A percentile compares a stretch with the other conserved stretches of the same genome.
Conservation (phyloP, 768 basidiomycete genomes). For the Boletus sp. region DNA sequence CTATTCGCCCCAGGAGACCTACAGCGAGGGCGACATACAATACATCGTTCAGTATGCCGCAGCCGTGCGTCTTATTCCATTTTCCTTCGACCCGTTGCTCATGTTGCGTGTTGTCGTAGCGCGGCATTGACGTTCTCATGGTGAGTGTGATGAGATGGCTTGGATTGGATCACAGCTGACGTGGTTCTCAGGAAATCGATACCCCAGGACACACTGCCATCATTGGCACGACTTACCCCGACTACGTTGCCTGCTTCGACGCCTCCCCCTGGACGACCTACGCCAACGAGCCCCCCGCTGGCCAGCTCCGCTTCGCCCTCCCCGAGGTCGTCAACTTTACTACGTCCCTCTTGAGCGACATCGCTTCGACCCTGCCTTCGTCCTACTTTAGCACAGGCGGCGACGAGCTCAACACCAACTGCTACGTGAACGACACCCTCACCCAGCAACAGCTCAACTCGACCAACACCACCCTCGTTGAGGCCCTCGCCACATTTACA, state of each 20-base stretch:
- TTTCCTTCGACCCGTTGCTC: not conserved
- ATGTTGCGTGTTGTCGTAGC: constrained; percentile 34
- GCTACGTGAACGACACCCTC: constrained; percentile 60
- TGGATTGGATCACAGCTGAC: not conserved
- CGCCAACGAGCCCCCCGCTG: constrained; percentile 76
- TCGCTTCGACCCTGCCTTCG: constrained; percentile 53
- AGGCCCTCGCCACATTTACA: constrained; percentile 66
- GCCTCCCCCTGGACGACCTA: constrained; percentile 57
- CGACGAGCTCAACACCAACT: constrained; percentile 71
- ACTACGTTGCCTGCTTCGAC: constrained; percentile 66
- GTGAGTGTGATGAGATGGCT: constrained; percentile 23
- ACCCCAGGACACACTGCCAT: constrained; percentile 78
- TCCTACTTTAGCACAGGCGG: constrained; percentile 79
- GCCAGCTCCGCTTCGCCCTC: constrained; percentile 75
- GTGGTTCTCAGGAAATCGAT: constrained; percentile 64
- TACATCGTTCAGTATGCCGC: constrained; percentile 67
- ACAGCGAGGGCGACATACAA: constrained; percentile 54
- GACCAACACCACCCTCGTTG: constrained; percentile 52
- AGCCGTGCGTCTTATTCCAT: constrained; percentile 45
- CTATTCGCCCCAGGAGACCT: constrained; percentile 56
- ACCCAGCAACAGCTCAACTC: constrained; percentile 55
- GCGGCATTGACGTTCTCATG: constrained; percentile 70
- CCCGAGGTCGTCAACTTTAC: constrained; percentile 61
- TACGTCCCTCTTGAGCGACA: constrained; percentile 47
- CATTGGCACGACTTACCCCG: constrained; percentile 65